Base-by-base conservation (phyloP, 352 stramenopile species). In the Pythium grandisporangium region DNA sequence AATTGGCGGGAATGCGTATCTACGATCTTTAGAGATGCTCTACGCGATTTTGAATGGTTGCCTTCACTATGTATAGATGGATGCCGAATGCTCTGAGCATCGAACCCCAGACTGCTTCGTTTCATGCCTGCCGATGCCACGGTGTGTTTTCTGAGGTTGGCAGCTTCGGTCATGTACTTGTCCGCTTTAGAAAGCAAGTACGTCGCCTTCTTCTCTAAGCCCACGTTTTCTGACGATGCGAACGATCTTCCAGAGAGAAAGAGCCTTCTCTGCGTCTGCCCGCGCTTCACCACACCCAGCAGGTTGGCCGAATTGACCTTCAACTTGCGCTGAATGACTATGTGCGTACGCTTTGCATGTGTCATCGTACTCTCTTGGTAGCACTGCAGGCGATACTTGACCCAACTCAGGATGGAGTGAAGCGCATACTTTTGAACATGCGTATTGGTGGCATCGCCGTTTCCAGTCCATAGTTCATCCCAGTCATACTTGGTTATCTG, bases 121-220 rank as follows among this genome's bases (percentile, higher is more conserved):
- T n/a, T n/a, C n/a, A n/a, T n/a, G n/a, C n/a, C n/a, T n/a, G n/a
- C n/a, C n/a, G n/a, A n/a, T n/a, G n/a, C n/a, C n/a, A n/a, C n/a
- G n/a, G n/a, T n/a, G n/a, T n/a, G n/a, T n/a, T n/a, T n/a, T n/a
- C n/a, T n/a, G n/a, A n/a, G n/a, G n/a, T n/a, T n/a, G n/a, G n/a
- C n/a, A n/a, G 39, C 30, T 17, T 63, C 51, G 14, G 65, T 63
- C 5, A 46, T 29, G 2, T 67, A 72, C 16, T 53, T 58, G 3
- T 86, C 68, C 0, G 55, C 66, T 23, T 75, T 73, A 0, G 55
- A 48, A 7, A 79, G 49, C 5, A 86, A 34, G 32, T 84, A 84
- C 22, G 63, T 70, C 2, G 70, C 68, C 32, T 86, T 86, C n/a
- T 58, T 73, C 35, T 86, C 70, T 12, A 85, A 29, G n/a, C 82